phyloP scores from a whole-genome alignment of 345 rosid species.

The Eucalyptus brandiana region DNA sequence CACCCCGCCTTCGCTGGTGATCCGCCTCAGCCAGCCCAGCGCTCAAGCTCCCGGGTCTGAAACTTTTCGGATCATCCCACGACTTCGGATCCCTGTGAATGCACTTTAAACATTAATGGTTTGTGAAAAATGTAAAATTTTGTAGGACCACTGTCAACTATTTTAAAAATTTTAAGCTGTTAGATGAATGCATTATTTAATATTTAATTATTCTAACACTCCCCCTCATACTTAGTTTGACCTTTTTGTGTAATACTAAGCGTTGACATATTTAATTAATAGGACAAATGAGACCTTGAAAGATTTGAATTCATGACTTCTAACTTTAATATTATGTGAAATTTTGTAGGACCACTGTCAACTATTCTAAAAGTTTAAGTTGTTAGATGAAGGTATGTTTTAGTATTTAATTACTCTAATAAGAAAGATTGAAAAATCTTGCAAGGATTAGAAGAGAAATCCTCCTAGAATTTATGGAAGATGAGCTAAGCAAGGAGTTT shows the following conservation, averaged over 20 bases:
- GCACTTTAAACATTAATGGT: too few species aligned
- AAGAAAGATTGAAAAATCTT: not conserved
- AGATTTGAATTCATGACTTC: fast-evolving
- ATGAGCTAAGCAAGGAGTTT: not conserved
- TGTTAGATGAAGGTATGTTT: fast-evolving
- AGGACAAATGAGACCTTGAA: fast-evolving
- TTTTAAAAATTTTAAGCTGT: fast-evolving
- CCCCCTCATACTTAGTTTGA: fast-evolving
- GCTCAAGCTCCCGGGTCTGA: too few species aligned
- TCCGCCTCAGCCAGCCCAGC: too few species aligned
- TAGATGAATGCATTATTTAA: fast-evolving
- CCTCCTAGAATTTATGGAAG: not conserved
- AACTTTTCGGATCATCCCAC: too few species aligned
- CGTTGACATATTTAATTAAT: too few species aligned
- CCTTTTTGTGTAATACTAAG: too few species aligned
- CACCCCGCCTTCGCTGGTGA: too few species aligned
- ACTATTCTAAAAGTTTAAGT: fast-evolving
- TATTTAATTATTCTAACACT: too few species aligned
- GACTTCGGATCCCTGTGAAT: too few species aligned
- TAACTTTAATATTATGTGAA: fast-evolving
- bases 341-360: fast-evolving
- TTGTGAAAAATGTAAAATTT: not conserved
- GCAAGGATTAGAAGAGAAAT: not conserved
- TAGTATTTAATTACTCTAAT: too few species aligned
- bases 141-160: fast-evolving